Percentiles rank a stretch among this genome's conserved stretches.
Conservation (phyloP, 2,329 filamentous ascomycete genomes). For the Colletotrichum sp. region DNA sequence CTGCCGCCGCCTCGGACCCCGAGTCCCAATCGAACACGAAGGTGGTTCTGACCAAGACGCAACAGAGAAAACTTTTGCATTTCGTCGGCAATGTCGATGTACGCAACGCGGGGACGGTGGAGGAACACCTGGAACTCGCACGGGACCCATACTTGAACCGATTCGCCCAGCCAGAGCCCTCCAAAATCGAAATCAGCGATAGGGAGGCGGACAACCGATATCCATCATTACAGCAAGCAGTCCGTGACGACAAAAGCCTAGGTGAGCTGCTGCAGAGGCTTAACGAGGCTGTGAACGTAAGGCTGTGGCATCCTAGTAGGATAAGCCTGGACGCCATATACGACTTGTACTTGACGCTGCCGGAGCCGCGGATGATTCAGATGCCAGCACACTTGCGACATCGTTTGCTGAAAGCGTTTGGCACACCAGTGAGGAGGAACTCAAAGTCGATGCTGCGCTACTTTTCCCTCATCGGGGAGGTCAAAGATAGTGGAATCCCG, state of each 20-base stretch:
- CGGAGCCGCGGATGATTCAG: constrained; percentile 57
- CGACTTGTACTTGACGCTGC: constrained; percentile 53
- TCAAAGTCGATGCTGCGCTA: constrained; percentile 77
- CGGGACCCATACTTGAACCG: constrained; percentile 59
- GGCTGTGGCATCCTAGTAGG: constrained; percentile 45
- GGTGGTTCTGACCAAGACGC: neutral
- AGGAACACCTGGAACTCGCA: constrained; percentile 58
- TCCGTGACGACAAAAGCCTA: constrained; percentile 38
- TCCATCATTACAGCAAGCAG: constrained; percentile 47
- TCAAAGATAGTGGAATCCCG: constrained; percentile 74
- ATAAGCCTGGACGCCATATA: constrained; percentile 51
- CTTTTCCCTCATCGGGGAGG: constrained; percentile 82
- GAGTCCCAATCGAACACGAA: constrained; percentile 17
- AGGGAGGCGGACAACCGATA: constrained; percentile 52
- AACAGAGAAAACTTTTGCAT: constrained; percentile 50
- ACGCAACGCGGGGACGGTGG: constrained; percentile 46
- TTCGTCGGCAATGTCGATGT: constrained; percentile 49
- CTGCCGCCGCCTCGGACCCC: constrained; percentile 19
- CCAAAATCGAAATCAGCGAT: constrained; percentile 55
- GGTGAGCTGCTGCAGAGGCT: constrained; percentile 43
- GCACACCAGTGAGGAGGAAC: constrained; percentile 62
- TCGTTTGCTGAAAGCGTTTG: constrained; percentile 70
- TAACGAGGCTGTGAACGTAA: constrained; percentile 42
- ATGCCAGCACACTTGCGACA: constrained; percentile 61
- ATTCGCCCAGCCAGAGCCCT: constrained; percentile 57